Conservation (phyloP, 352 stramenopile species). For the Pythium brassicae region DNA sequence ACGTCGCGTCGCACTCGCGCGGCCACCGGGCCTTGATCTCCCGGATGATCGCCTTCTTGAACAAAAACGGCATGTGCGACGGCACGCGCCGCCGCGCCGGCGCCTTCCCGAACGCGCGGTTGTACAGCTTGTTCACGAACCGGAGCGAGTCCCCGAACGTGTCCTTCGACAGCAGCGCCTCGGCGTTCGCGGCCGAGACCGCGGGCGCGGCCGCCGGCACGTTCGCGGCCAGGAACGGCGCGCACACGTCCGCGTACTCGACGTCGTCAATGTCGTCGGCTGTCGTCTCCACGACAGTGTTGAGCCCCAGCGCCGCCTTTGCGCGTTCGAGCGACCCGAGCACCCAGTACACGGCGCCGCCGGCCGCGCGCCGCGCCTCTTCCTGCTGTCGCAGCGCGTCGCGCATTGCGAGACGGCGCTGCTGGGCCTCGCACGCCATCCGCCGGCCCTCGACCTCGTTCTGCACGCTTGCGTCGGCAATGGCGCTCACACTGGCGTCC, state of each 20-base stretch:
- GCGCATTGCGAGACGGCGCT: slow-evolving; percentile 30
- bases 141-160: slow-evolving; percentile 91
- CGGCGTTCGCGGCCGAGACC: slow-evolving; percentile 33
- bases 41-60: slow-evolving; percentile 83
- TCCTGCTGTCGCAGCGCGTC: slow-evolving; percentile 26
- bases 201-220: background rate
- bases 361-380: slow-evolving; percentile 13
- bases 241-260: slow-evolving; percentile 72
- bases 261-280: slow-evolving; percentile 53
- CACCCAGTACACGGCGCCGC: slow-evolving; percentile 13
- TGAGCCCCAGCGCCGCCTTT: slow-evolving; percentile 29
- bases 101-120: slow-evolving; percentile 82
- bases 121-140: slow-evolving; percentile 92
- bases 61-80: slow-evolving; percentile 94
- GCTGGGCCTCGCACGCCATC: slow-evolving; percentile 63
- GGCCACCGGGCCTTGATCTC: slow-evolving; percentile 88
- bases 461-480: slow-evolving; percentile 16
- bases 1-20: slow-evolving; percentile 71
- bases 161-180: slow-evolving; percentile 77
- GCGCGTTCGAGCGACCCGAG: slow-evolving; percentile 15
- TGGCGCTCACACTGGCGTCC: background rate
- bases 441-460: slow-evolving; percentile 58
- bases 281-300: slow-evolving; percentile 29
- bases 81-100: slow-evolving; percentile 74
- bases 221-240: slow-evolving; percentile 13